Evolutionary conservation across 2,329 filamentous ascomycete genomes (phyloP), one percentile per base, ranked within the genome.

Genomic region (Sclerotinia glacialis): DNA sequence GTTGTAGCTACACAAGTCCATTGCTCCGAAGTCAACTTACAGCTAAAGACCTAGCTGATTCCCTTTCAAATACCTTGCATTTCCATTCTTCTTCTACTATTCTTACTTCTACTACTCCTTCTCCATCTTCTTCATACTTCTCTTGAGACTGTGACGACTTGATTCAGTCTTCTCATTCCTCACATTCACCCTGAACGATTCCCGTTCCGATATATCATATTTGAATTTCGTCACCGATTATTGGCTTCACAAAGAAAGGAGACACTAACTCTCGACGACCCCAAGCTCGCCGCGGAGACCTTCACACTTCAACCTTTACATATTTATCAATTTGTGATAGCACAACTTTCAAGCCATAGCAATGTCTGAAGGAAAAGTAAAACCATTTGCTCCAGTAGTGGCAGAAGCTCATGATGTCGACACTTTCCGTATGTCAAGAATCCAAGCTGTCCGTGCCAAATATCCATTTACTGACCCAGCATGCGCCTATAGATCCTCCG

Each of bases 381-480:
- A 72, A 50, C 73, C 78, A 67, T 71, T 78, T 77, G 76, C 73
- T 72, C 85, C 83, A 58, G 88, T 90, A 74, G 89, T 93, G 74
- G 83, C 83, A 69, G 90, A 93, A 82, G 89, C 90, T 75, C 89
- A 92, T 78, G 80, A 88, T 76, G 89, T 92, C 73, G 88, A 91
- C 78, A 93, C 89, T 26, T 92, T 82, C 76, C 85, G 86, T 89
- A 79, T 83, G 86, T 74, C 47, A 12, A 55, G 12, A 50, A 21
- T 31, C 12, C n/a, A 53, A 61, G 34, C 28, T 65, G 49, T 64
- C 31, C 46, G 34, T 59, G 44, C 58, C 31, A 18, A 59, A 61
- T 18, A 31, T 64, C 44, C 60, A 58, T 34, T 55, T 68, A 71
- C 66, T 64, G 40, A 64, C 72, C 21, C 56, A 11, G 23, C 74